Evolutionary conservation across 2,329 filamentous ascomycete species (phyloP).

Genomic region (Verticillium dahliae): DNA sequence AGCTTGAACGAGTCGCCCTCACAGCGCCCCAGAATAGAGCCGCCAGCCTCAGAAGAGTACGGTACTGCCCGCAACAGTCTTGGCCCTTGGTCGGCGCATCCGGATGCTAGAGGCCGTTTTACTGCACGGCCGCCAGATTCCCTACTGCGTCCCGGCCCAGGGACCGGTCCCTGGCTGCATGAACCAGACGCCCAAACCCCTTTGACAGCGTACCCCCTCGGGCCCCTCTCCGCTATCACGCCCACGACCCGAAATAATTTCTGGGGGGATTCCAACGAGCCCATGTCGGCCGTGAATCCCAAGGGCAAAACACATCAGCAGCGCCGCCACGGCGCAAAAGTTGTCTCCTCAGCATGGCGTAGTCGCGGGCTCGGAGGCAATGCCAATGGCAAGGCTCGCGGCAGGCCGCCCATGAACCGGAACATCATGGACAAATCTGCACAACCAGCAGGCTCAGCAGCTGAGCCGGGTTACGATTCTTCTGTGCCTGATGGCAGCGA

Average conservation of each 20-base stretch:
- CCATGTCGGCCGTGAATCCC: constrained; percentile 65
- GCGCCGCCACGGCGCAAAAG: constrained; percentile 70
- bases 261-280: constrained; percentile 54
- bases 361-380: constrained; percentile 50
- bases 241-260: constrained; percentile 49
- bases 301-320: constrained; percentile 23
- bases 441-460: constrained; percentile 29
- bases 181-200: constrained; percentile 55
- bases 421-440: constrained; percentile 27
- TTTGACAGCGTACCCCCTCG: constrained; percentile 62
- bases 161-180: constrained; percentile 20
- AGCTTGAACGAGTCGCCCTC: constrained; percentile 40
- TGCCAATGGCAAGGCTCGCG: constrained; percentile 59
- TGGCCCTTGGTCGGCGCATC: constrained; percentile 42
- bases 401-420: constrained; percentile 68
- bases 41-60: constrained; percentile 3
- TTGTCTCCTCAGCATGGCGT: constrained; percentile 87
- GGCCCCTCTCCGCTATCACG: constrained; percentile 58
- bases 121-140: constrained; percentile 26
- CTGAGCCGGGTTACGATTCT: constrained; percentile 1
- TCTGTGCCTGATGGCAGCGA: not conserved
- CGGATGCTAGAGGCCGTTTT: constrained; percentile 27
- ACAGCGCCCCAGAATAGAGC: constrained; percentile 46
- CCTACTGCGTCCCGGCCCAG: constrained; percentile 25
- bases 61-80: constrained; percentile 20